phyloP scores from a whole-genome alignment of 352 stramenopile species.

The Pythium aquatile region DNA sequence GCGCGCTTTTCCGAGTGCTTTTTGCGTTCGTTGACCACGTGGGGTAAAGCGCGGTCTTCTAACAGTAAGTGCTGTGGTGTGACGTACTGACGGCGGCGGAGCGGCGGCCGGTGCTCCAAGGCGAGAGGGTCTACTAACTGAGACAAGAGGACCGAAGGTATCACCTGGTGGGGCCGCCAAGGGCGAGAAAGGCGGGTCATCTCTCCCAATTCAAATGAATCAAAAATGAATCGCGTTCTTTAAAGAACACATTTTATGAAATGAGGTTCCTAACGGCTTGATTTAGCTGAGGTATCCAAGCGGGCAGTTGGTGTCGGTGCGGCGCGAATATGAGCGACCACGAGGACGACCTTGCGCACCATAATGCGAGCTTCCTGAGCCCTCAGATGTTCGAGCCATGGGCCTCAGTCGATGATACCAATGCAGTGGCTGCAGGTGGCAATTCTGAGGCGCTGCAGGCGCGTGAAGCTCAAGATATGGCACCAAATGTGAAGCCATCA shows the following conservation, averaged over 20 bases:
- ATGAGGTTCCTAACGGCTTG: slow-evolving; percentile 6
- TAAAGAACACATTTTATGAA: too few relatives aligned
- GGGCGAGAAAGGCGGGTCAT: slow-evolving; percentile 18
- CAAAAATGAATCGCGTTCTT: slow-evolving; percentile 22
- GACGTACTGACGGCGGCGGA: slow-evolving; percentile 27
- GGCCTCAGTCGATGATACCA: neutral
- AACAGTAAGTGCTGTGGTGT: slow-evolving; percentile 11
- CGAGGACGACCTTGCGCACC: slow-evolving; percentile 21
- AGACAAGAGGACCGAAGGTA: slow-evolving; percentile 24
- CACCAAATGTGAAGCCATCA: neutral
- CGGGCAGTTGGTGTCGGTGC: too few relatives aligned
- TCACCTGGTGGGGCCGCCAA: neutral
- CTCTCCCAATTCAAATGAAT: slow-evolving; percentile 27
- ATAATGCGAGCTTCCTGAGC: slow-evolving; percentile 24
- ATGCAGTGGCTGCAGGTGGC: neutral
- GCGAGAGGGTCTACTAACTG: slow-evolving; percentile 15
- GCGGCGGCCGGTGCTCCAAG: neutral
- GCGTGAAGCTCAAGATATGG: neutral
- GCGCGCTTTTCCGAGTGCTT: slow-evolving; percentile 4
- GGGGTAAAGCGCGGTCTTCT: neutral
- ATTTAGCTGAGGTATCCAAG: slow-evolving; percentile 15
- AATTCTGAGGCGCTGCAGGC: neutral
- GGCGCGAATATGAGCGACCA: slow-evolving; percentile 13
- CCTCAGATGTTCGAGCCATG: slow-evolving; percentile 13
- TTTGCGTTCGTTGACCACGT: neutral